These are phyloP conservation scores for Lotmaria passim DNA, from an alignment of 208 protist genomes.

Conservation along the genomic window DNA sequence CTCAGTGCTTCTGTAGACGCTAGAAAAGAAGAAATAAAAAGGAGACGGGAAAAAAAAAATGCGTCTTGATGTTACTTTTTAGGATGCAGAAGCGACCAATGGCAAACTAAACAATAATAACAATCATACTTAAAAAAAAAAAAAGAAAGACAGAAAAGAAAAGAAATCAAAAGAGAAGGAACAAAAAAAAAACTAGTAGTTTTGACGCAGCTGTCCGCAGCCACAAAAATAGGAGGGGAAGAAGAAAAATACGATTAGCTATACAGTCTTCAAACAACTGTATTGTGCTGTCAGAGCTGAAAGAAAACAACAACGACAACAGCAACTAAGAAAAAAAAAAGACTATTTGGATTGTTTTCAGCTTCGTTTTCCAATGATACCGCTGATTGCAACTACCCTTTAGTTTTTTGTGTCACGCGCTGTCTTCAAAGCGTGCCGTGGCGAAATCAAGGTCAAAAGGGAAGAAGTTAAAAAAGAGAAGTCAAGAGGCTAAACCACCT, in stretches of 20 bases:
- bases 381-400: no score
- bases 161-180: background rate
- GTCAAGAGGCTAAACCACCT: no score
- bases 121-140: background rate
- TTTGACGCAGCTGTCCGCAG: background rate
- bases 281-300: background rate
- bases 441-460: background rate
- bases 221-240: background rate
- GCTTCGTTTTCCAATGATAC: no score
- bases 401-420: no score
- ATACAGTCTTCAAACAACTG: no score
- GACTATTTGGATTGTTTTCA: no score
- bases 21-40: background rate
- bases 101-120: no score
- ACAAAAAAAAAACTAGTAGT: background rate
- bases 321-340: background rate
- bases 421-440: no score
- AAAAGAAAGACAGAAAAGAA: constrained; percentile 13
- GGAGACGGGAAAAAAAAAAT: no score
- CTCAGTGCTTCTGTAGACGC: no score
- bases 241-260: background rate
- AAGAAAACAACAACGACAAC: background rate
- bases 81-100: no score
- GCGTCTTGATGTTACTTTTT: no score
- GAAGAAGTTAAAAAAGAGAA: constrained; percentile 1